Evolutionary conservation across 2,329 filamentous ascomycete genomes (phyloP), one percentile per base, ranked within the genome.

Genomic region (Aspergillus latus): DNA sequence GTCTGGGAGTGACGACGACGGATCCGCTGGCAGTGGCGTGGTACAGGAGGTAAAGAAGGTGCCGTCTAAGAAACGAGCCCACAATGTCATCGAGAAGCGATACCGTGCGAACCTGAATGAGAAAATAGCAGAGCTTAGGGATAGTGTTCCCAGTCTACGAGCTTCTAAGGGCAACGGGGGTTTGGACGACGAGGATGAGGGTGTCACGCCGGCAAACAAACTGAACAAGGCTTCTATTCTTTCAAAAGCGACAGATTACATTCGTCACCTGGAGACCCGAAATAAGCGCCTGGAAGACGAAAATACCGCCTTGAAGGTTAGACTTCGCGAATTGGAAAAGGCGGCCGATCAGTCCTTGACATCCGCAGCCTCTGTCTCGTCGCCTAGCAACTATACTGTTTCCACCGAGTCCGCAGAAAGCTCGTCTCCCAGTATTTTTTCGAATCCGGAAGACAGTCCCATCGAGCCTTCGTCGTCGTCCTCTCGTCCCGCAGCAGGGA

Each of bases 31-130:
- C 67, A 73, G 74, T 42, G 62, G 60, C 8, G 52, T 66, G 26
- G 56, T 66, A 2, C 67, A 65, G 54, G 62, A 65, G 2, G 65
- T 66, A 39, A 75, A 87, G 10, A 80, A 84, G 81, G 63, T 83
- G 79, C 64, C 86, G 81, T 66, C 79, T 68, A 97, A 96, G 81
- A 97, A 97, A 81, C 95, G 92, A 32, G 92, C 93, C 2, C 93
- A 97, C 76, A 97, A 97, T 74, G 94, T 97, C 82, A 97, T 97
- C 61, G 93, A 97, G 77, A 97, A 97, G 81, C 82, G 93, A 63
- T 97, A 97, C 74, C 87, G 93, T 66, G 96, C 90, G 52, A 97
- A 97, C 68, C 81, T 97, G 56, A 97, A 97, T 69, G 93, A 97
- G 71, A 97, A 97, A 78, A 97, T 97, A 66, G 89, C 92, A 45